Base-by-base conservation (phyloP, 2,329 filamentous ascomycete genomes). In the Ustilaginoidea virens region DNA sequence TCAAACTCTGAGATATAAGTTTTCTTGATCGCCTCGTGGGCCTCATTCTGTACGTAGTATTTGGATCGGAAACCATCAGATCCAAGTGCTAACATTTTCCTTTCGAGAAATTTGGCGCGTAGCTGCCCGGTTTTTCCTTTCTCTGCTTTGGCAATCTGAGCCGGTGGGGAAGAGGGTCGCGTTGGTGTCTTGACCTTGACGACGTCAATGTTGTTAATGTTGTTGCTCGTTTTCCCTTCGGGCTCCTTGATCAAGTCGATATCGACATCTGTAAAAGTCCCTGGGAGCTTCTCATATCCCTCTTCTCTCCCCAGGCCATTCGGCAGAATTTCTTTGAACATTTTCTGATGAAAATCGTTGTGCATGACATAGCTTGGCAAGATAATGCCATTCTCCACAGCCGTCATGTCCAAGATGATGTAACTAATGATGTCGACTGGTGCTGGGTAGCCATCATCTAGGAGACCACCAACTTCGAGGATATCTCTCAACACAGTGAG, bases 391-490 rank as follows among this genome's bases (percentile, higher is more conserved):
- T 36, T 33, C 9, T 38, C 31, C 14, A 50, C 39, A 11, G 49
- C 49, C 25, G 44, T 36, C 27, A 52, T 33, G 30, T 52, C 49
- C 25, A 49, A 35, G 14, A 46, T 30, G 16, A 51, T 36, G 10
- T 23, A 31, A 23, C 48, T 39, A 16, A 49, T 28, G 23, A 47
- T 41, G n/a, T 38, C 29, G 17, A 35, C 29, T 6, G 46, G 41
- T 17, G 49, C 23, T 11, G 33, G 26, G 4, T 30, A 26, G 2
- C 8, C 22, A 12, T 17, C n/a, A 10, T 12, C 8, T 7, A n/a
- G 7, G 19, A 25, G 5, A 17, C 20, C 24, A 33, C 29, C 23
- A 25, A 36, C 22, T 9, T 29, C 27, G 7, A 51, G 34, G 17
- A 51, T 33, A 11, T 34, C 30, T 12, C 40, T 37, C 29, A 45